Base-by-base conservation (phyloP, 2,329 filamentous ascomycete species). In the Falciphora oryzae region DNA sequence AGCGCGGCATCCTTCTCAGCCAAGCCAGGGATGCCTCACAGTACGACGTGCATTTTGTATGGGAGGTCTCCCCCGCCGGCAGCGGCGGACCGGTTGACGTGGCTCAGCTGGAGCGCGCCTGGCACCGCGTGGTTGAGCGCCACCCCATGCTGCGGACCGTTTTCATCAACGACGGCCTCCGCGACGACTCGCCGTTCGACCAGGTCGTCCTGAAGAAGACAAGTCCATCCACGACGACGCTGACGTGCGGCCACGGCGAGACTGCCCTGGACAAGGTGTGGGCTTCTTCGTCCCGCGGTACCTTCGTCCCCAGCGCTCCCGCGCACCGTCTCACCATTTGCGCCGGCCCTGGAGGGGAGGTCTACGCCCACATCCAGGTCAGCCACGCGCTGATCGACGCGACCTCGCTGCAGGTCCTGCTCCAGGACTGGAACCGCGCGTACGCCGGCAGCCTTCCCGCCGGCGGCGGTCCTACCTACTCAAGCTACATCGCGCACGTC, bases 361-460 rank as follows among this genome's bases (percentile, higher is more conserved):
- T 65, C 28, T 32, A 59, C 2, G 56, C 67, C n/a, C 70, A 69
- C 57, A 64, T 77, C 25, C 72, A 75, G 25, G 69, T 77, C 67
- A 76, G 72, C 62, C 76, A 77, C 61, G 70, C 72, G 2, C 63
- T 77, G 16, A 71, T 72, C 2, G 75, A 77, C n/a, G 75, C 74
- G 2, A 68, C 71, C 32, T 76, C 75, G 0, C 69, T 72, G 6
- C 60, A 65, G 8, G 66, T 73, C 13, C 58, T 76, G 2, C 63
- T 74, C 3, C 62, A 65, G 2, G 72, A 73, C 11, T 63, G 75
- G 2, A 62, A 59, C 1, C 35, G 59, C 11, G 69, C 69, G 5
- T 75, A 75, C 35, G 64, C 44, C 31, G 64, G 58, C 18, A 31
- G 35, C 29, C 59, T 29, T 3, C 31, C 58, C 69, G 70, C 5